phyloP scores from a whole-genome alignment of 2,329 filamentous ascomycete species.

The Colletotrichum sp. region DNA sequence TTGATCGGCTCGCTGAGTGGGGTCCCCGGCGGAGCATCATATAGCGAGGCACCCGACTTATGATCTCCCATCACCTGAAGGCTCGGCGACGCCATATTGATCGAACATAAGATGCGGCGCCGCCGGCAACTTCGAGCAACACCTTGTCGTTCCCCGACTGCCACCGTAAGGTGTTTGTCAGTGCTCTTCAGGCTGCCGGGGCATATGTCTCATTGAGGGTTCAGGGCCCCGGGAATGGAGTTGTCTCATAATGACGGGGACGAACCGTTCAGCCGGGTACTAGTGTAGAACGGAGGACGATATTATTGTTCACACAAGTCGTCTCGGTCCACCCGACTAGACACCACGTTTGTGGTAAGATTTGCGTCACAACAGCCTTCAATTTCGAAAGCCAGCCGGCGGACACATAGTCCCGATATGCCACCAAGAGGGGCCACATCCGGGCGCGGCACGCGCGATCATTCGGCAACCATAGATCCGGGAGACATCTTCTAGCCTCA shows the following conservation, averaged over 20 bases:
- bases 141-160: background rate
- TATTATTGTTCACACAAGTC: background rate
- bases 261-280: background rate
- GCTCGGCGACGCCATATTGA: background rate
- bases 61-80: conserved; percentile 17
- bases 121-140: background rate
- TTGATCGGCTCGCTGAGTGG: conserved; percentile 13
- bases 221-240: background rate
- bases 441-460: background rate
- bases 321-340: background rate
- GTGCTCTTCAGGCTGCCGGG: background rate
- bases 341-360: background rate
- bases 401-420: background rate
- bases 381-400: background rate
- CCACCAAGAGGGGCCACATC: background rate
- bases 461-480: background rate
- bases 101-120: background rate
- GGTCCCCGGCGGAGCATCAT: conserved; percentile 12
- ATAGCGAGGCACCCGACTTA: conserved; percentile 18
- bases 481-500: background rate
- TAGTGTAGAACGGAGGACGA: background rate
- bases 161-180: background rate
- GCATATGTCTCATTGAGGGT: background rate
- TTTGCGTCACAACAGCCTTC: background rate
- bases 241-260: background rate